phyloP scores from a whole-genome alignment of 2,329 filamentous ascomycete genomes.

The Thermomyces lanuginosus region DNA sequence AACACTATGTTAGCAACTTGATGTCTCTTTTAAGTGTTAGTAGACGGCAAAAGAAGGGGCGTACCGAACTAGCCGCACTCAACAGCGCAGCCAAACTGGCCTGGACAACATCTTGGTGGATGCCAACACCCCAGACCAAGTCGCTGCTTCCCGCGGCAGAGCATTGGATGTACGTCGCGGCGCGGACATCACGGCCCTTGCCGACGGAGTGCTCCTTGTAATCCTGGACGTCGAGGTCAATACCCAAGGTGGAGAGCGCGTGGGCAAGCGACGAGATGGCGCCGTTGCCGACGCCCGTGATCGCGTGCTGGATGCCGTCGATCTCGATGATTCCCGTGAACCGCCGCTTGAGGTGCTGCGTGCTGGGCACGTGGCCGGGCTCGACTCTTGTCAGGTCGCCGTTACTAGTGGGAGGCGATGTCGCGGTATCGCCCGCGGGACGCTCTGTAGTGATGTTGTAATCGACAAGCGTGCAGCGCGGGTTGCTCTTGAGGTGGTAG shows the following conservation, averaged over 20 bases:
- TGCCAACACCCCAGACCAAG: slow-evolving; percentile 76
- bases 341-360: slow-evolving; percentile 58
- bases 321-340: slow-evolving; percentile 76
- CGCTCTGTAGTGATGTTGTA: slow-evolving; percentile 83
- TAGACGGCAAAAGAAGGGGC: slow-evolving; percentile 14
- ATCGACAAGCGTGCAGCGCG: slow-evolving; percentile 73
- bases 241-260: slow-evolving; percentile 59
- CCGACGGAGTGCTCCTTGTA: slow-evolving; percentile 96
- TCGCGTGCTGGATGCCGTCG: slow-evolving; percentile 60
- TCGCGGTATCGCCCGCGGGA: too few species aligned
- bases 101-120: slow-evolving; percentile 84
- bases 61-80: slow-evolving; percentile 70
- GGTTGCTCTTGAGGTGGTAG: slow-evolving; percentile 71
- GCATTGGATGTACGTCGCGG: slow-evolving; percentile 91
- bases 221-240: slow-evolving; percentile 78
- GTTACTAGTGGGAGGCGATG: too few species aligned
- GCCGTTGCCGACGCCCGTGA: slow-evolving; percentile 72
- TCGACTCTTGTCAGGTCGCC: too few species aligned
- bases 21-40: neutral
- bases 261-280: slow-evolving; percentile 78
- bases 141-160: slow-evolving; percentile 45
- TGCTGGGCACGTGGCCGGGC: slow-evolving; percentile 57
- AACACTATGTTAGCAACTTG: slow-evolving; percentile 3
- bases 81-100: slow-evolving; percentile 74
- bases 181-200: slow-evolving; percentile 64